phyloP scores from a whole-genome alignment of 2,329 filamentous ascomycete genomes.

The Microcyclosporella mali region DNA sequence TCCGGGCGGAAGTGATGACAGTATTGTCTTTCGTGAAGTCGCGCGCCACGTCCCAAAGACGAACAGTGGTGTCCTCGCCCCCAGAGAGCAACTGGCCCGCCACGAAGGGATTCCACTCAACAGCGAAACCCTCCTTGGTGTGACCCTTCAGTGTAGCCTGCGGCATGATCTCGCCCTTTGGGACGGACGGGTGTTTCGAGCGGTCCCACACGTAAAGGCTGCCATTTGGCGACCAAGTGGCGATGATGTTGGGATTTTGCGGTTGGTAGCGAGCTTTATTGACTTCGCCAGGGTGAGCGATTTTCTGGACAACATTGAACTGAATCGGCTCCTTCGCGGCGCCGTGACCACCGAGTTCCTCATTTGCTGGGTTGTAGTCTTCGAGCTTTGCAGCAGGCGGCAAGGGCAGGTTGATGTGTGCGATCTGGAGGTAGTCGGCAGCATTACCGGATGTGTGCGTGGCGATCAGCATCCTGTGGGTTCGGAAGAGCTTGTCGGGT shows the following conservation, averaged over 20 bases:
- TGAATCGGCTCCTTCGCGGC: conserved; percentile 70
- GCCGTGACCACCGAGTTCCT: conserved; percentile 90
- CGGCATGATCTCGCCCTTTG: conserved; percentile 56
- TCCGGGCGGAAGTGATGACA: conserved; percentile 62
- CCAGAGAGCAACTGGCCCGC: conserved; percentile 80
- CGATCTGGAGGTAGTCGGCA: conserved; percentile 90
- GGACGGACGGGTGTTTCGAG: conserved; percentile 80
- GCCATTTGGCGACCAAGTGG: conserved; percentile 82
- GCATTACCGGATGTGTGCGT: conserved; percentile 86
- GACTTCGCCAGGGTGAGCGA: conserved; percentile 92
- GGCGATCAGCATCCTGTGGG: conserved; percentile 84
- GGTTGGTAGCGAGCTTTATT: conserved; percentile 98
- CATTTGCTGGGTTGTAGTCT: conserved; percentile 85
- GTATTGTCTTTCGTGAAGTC: conserved; percentile 65
- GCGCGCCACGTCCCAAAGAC: conserved; percentile 78
- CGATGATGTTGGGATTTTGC: conserved; percentile 94
- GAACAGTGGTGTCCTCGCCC: conserved; percentile 85
- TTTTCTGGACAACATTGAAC: conserved; percentile 90
- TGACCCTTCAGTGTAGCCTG: conserved; percentile 84
- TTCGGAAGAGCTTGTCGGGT: conserved; percentile 77
- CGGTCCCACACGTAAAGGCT: conserved; percentile 90
- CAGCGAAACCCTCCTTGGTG: conserved; percentile 79
- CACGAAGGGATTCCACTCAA: conserved; percentile 84
- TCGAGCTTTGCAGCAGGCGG: conserved; percentile 63
- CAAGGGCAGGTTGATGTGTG: conserved; percentile 87